Evolutionary conservation across 352 stramenopile species (phyloP).

Genomic region (Globisporangium uncinulatum): DNA sequence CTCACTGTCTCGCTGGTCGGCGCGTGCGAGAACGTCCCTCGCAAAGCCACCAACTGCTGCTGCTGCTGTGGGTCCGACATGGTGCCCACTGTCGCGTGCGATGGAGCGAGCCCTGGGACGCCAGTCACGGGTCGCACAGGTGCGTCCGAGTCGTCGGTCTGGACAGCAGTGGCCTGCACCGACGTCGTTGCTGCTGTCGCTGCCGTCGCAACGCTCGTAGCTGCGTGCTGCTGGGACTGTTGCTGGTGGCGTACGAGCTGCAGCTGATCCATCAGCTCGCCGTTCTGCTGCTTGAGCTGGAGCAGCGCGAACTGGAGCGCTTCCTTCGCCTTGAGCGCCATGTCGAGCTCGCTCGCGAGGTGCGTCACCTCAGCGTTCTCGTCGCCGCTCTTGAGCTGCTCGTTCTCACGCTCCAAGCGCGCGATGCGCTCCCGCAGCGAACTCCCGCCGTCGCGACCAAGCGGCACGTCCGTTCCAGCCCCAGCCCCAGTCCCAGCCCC

Average conservation of each 20-base stretch:
- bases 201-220: neutral
- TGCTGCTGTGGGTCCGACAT: neutral
- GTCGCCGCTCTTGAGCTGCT: slow-evolving; percentile 48
- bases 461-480: slow-evolving; percentile 35
- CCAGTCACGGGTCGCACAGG: slow-evolving; percentile 2
- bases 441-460: slow-evolving; percentile 58
- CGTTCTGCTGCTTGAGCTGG: slow-evolving; percentile 73
- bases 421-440: slow-evolving; percentile 53
- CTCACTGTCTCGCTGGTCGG: slow-evolving; percentile 16
- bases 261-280: slow-evolving; percentile 64
- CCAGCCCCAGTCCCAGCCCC: too few species aligned
- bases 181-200: neutral
- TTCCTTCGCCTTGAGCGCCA: slow-evolving; percentile 72
- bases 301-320: slow-evolving; percentile 57
- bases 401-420: slow-evolving; percentile 72
- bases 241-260: slow-evolving; percentile 26
- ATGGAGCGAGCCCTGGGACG: slow-evolving; percentile 6
- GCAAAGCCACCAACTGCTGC: slow-evolving; percentile 6
- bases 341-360: slow-evolving; percentile 66
- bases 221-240: slow-evolving; percentile 11
- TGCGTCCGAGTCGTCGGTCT: neutral
- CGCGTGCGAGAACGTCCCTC: slow-evolving; percentile 6
- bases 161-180: neutral
- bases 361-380: slow-evolving; percentile 43
- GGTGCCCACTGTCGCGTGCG: neutral